Evolutionary conservation across 352 stramenopile genomes (phyloP).

Genomic region (Globisporangium canariense): DNA sequence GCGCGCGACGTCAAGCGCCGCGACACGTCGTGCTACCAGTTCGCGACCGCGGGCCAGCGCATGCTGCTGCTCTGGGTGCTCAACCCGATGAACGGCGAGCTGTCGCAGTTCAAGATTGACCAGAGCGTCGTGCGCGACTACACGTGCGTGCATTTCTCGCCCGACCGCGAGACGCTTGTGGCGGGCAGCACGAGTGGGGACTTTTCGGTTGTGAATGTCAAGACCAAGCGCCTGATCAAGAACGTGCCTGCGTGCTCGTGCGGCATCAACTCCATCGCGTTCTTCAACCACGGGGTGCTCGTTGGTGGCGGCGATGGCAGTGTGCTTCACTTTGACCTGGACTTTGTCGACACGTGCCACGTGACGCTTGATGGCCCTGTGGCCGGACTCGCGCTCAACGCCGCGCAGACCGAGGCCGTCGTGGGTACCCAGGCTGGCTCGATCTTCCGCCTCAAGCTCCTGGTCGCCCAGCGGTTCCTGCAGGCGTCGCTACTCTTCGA

Average conservation of each 20-base stretch:
- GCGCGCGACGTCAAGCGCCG: slow-evolving; percentile 88
- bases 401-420: slow-evolving; percentile 59
- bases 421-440: slow-evolving; percentile 75
- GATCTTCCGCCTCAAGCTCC: slow-evolving; percentile 62
- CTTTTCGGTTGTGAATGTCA: slow-evolving; percentile 80
- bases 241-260: slow-evolving; percentile 78
- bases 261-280: slow-evolving; percentile 65
- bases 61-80: slow-evolving; percentile 84
- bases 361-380: slow-evolving; percentile 68
- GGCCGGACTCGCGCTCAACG: slow-evolving; percentile 51
- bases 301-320: slow-evolving; percentile 86
- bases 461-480: slow-evolving; percentile 19
- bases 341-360: slow-evolving; percentile 72
- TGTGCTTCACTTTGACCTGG: slow-evolving; percentile 70
- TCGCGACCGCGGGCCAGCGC: slow-evolving; percentile 78
- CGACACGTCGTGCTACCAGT: slow-evolving; percentile 86
- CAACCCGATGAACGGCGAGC: slow-evolving; percentile 80
- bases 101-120: slow-evolving; percentile 67
- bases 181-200: slow-evolving; percentile 86
- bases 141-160: slow-evolving; percentile 79
- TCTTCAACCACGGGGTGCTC: slow-evolving; percentile 42
- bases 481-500: slow-evolving; percentile 56
- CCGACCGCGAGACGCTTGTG: slow-evolving; percentile 77
- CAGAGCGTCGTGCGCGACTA: slow-evolving; percentile 78
- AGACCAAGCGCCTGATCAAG: slow-evolving; percentile 62